Base-by-base conservation (phyloP, 1,139 yeast genomes). In the Pichia sp. region DNA sequence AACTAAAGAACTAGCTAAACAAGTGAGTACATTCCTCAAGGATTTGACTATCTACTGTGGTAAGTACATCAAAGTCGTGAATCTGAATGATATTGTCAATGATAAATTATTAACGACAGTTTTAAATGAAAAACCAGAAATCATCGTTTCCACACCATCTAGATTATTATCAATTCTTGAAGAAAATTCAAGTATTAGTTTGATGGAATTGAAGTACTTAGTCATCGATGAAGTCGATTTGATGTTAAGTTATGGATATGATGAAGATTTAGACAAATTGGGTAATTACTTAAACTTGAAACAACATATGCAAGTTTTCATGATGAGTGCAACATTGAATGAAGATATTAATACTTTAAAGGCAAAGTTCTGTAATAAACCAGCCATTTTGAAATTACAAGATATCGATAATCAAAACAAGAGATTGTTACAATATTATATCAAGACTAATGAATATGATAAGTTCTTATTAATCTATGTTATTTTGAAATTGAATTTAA, bases 201-300 rank as follows among this genome's bases (percentile, higher is more conserved):
- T 85, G 52, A 72, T 76, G 24, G 67, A 74, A 28, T 77, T 93
- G 46, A 75, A 76, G 51, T 87, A 79, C 62, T 69, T 93, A 49
- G 95, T 90, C 34, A 86, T 94, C 55, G 99, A 94, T 70, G 99
- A 94, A 67, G 98, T 95, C 18, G 99, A 94, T 70, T 76, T 93
- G 59, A 81, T 94, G 40, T 71, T 89, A 48, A 85, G 96, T 3
- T 94, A 87, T 65, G 99, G 99, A 17, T 89, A 93, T 65, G 79
- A 82, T 57, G 96, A 89, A 8, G 99, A 94, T 67, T 73, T 94
- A 55, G 64, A 65, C 20, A 78, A 77, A 56, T 74, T 93, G 53
- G 77, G 85, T 15, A 42, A 49, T 14, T 77, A 70, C 53, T 69
- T 89, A 54, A 93, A 94, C 12, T 73, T 83, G 46, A 83, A 81